Evolutionary conservation across 805 yeast genomes (phyloP).

Genomic region (Nakazawaea sp.): DNA sequence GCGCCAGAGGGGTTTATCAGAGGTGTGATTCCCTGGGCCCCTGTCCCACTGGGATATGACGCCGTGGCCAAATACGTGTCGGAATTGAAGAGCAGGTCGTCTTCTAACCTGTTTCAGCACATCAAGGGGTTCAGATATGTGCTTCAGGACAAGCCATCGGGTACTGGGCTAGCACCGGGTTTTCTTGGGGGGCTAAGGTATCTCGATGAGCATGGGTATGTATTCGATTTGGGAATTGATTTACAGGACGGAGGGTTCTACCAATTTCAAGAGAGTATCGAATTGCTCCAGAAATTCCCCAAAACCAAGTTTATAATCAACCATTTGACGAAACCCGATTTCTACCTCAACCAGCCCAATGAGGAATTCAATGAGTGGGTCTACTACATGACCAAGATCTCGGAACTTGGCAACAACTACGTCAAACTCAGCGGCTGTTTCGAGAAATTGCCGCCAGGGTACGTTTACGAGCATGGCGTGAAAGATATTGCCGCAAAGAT

Average conservation of each 20-base stretch:
- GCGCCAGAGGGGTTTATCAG: slow-evolving; percentile 11
- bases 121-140: slow-evolving; percentile 36
- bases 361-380: slow-evolving; percentile 7
- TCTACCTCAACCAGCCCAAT: slow-evolving; percentile 3
- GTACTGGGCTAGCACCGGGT: slow-evolving; percentile 21
- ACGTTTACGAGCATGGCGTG: background rate
- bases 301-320: slow-evolving; percentile 24
- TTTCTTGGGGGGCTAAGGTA: slow-evolving; percentile 28
- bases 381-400: slow-evolving; percentile 12
- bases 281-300: slow-evolving; percentile 21
- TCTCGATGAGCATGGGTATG: slow-evolving; percentile 20
- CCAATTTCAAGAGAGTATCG: slow-evolving; percentile 30
- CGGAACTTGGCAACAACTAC: slow-evolving; percentile 15
- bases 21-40: slow-evolving; percentile 38
- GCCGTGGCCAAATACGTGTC: slow-evolving; percentile 13
- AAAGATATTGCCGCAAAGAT: slow-evolving; percentile 1
- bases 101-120: slow-evolving; percentile 6
- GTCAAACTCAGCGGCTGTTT: slow-evolving; percentile 36
- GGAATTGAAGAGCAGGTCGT: slow-evolving; percentile 6
- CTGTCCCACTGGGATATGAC: slow-evolving; percentile 29
- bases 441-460: slow-evolving; percentile 4
- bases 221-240: slow-evolving; percentile 38
- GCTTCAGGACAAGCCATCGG: slow-evolving; percentile 34
- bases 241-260: slow-evolving; percentile 23
- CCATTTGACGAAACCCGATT: slow-evolving; percentile 9